Percentiles rank a stretch among this genome's conserved stretches.
phyloP scores from a whole-genome alignment of 2,329 filamentous ascomycete genomes.

The Rhinocladiella similis region DNA sequence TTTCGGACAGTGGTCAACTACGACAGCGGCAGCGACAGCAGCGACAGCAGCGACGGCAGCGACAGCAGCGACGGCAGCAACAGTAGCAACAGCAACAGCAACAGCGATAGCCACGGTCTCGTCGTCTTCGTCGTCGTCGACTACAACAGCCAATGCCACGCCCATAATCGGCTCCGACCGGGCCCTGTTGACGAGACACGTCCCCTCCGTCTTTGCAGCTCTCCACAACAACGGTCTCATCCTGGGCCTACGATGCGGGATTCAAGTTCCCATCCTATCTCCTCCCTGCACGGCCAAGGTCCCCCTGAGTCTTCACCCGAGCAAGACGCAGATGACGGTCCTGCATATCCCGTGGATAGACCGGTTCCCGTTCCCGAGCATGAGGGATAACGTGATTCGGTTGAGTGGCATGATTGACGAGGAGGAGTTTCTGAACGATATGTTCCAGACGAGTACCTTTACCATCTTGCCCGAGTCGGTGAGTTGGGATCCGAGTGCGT shows the following conservation, averaged over 20 bases:
- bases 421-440: conserved; percentile 39
- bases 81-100: too few relatives aligned
- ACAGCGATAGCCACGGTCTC: too few relatives aligned
- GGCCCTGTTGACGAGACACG: background rate
- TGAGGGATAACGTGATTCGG: conserved; percentile 41
- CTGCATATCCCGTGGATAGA: conserved; percentile 43
- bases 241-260: conserved; percentile 9
- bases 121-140: too few relatives aligned
- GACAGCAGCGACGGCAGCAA: background rate
- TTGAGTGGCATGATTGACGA: conserved; percentile 34
- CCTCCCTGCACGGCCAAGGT: conserved; percentile 17
- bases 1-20: too few relatives aligned
- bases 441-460: conserved; percentile 38
- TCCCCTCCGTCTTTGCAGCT: background rate
- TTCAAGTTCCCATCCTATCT: conserved; percentile 31
- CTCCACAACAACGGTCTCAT: conserved; percentile 8
- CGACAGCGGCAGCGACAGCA: too few relatives aligned
- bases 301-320: conserved; percentile 29
- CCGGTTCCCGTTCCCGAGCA: conserved; percentile 42
- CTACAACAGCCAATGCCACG: too few relatives aligned
- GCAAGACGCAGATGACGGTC: conserved; percentile 13
- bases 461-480: conserved; percentile 32
- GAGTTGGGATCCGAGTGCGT: conserved; percentile 38
- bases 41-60: too few relatives aligned
- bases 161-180: background rate